Evolutionary conservation across 176 grass and related monocot genomes (phyloP), one percentile per base, ranked within the genome.

Genomic region (Leersia perrieri): DNA sequence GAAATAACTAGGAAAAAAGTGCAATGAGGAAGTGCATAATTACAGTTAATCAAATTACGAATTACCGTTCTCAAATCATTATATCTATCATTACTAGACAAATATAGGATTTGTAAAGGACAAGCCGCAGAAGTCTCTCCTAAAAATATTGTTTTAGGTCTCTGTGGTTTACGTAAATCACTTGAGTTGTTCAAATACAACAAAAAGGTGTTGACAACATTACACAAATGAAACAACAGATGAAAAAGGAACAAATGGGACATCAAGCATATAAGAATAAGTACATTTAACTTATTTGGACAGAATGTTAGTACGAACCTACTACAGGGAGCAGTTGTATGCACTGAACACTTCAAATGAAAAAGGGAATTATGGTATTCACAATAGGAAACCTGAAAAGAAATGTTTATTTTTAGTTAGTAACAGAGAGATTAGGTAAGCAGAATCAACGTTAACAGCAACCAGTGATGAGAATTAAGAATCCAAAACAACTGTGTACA

Each of bases 371-470:
- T 20, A 61, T 71, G 25, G 34, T 66, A 47, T 36, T 66, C 11
- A 86, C 35, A 60, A 74, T 0, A 51, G 40, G 69, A 73, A 60
- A 5, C 82, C 88, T 90, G 83, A 86, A 85, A 77, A 18, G 68
- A 23, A 61, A 14, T 45, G 49, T 73, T 35, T 23, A 78, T 6
- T 35, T 23, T 73, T 6, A 3, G 9, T 86, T 61, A 89, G 30
- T 73, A 66, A 40, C 12, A 45, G 27, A 80, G 15, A 8, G 27
- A 68, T 14, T 41, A 25, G 13, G 31, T 45, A 30, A 66, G 34
- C 33, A 73, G 12, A 78, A 84, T 68, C 22, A 15, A 70, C 9
- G 32, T 5, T 35, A 23, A 82, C 29, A 74, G 34, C 8, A 51
- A 51, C 25, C 40, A 34, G 62, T 40, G 34, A 20, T 7, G 33